Evolutionary conservation across 2,329 filamentous ascomycete species (phyloP).

Genomic region (Septoria petroselini): DNA sequence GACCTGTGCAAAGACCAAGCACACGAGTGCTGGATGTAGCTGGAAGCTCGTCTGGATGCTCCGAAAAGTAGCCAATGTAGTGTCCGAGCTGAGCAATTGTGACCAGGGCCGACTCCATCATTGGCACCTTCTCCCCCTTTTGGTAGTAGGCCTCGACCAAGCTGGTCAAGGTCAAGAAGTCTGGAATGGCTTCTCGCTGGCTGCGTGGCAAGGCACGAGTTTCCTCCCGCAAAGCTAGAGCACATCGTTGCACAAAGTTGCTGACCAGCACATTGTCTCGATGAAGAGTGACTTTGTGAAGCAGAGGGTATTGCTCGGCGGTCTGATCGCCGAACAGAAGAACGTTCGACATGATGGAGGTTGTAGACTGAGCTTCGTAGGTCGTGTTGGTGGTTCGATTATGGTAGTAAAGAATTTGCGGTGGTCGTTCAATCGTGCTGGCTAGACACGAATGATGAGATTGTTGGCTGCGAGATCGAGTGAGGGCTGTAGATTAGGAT

Average conservation of each 20-base stretch:
- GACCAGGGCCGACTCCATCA: slow-evolving; percentile 63
- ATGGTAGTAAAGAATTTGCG: neutral
- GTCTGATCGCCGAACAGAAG: slow-evolving; percentile 72
- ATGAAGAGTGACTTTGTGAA: slow-evolving; percentile 50
- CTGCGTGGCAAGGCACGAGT: slow-evolving; percentile 55
- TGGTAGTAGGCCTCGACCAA: slow-evolving; percentile 63
- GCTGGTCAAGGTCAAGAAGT: slow-evolving; percentile 61
- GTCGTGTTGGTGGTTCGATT: slow-evolving; percentile 1
- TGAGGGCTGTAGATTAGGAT: slow-evolving; percentile 15
- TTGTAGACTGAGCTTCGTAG: neutral
- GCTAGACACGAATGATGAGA: slow-evolving; percentile 35
- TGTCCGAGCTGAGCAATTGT: slow-evolving; percentile 65
- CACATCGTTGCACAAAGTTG: slow-evolving; percentile 60
- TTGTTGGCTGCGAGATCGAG: slow-evolving; percentile 12
- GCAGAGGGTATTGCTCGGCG: slow-evolving; percentile 61
- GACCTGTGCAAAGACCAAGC: slow-evolving; percentile 65
- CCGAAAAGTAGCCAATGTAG: slow-evolving; percentile 61
- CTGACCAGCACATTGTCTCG: slow-evolving; percentile 57
- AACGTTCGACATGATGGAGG: slow-evolving; percentile 43
- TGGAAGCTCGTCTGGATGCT: slow-evolving; percentile 54
- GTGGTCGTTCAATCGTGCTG: slow-evolving; percentile 30
- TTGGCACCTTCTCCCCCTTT: slow-evolving; percentile 56
- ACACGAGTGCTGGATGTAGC: slow-evolving; percentile 51
- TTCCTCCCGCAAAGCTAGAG: slow-evolving; percentile 59
- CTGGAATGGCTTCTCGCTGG: slow-evolving; percentile 58